Base-by-base conservation (phyloP, 352 stramenopile genomes). In the Phytophthora macrochlamydospora region DNA sequence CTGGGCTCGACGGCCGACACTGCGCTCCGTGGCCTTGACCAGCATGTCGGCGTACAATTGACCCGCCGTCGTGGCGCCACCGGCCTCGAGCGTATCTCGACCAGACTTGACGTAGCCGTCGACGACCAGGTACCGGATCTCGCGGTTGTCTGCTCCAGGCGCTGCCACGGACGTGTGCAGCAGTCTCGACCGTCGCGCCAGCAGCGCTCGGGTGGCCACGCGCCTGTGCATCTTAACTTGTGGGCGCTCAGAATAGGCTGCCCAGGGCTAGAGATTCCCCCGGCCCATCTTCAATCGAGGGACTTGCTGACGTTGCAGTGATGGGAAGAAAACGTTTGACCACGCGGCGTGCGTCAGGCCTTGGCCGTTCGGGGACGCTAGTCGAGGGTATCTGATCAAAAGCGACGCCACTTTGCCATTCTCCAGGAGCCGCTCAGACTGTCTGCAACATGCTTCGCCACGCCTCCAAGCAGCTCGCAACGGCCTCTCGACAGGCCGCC, bases 41-140 rank as follows among this genome's bases (percentile, higher is more conserved):
- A 94, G 71, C 81, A 92, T 90, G 30, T 83, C 62, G 9, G 75
- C 74, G 67, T 94, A 94, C 37, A 94, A 64, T 57, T 92, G 68
- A 2, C 84, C 85, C 9, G 86, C 86, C 7, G 83, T 91, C 43
- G 69, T 86, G 29, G 84, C 86, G 44, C 86, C 84, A 32, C 83
- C 83, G 0, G 78, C 60, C 59, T 88, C 65, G 1, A 94, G 79
- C 9, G 87, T 73, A 13, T 87, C 73, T 30, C 87, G 76, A 0
- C 84, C 85, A 12, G 72, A 69, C 46, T 81, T 72, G 45, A 82
- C 75, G 63, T 93, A 94, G 44, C 87, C 87, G 66, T 94, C 87
- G 49, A 94, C 66, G 31, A 94, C 78, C 24, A 94, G 65, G 62
- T 87, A 90, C 46, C 74, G 73, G 49, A 87, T 69, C 40, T 65